Evolutionary conservation across 352 stramenopile genomes (phyloP).

Genomic region (Aphanomyces invadans): DNA sequence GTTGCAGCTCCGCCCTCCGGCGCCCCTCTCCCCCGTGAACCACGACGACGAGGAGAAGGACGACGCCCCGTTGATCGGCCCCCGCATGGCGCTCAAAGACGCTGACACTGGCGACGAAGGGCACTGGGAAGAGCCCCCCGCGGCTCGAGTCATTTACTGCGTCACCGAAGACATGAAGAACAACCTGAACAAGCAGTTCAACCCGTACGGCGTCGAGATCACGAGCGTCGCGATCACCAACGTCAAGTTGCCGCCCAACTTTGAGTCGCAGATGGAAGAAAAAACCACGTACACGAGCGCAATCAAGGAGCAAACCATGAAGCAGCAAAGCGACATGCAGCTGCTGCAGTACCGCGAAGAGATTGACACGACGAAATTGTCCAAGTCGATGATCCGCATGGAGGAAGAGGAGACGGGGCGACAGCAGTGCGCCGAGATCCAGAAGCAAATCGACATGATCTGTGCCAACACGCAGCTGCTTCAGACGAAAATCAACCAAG

Average conservation of each 20-base stretch:
- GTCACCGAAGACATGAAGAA: conserved; percentile 64
- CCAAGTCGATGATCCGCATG: conserved; percentile 45
- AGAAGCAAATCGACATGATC: conserved; percentile 46
- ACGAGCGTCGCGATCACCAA: conserved; percentile 68
- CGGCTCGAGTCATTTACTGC: conserved; percentile 33
- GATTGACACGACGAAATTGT: conserved; percentile 47
- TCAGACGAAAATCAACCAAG: conserved; percentile 37
- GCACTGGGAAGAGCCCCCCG: background rate
- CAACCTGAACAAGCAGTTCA: conserved; percentile 68
- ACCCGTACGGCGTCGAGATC: conserved; percentile 66
- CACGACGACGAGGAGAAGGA: conserved; percentile 4
- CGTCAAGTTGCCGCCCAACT: conserved; percentile 46
- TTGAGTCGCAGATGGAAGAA: conserved; percentile 60
- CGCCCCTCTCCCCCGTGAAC: conserved; percentile 14
- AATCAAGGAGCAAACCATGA: conserved; percentile 72
- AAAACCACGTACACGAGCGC: conserved; percentile 57
- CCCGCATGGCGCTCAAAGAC: conserved; percentile 21
- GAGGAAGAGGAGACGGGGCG: conserved; percentile 58
- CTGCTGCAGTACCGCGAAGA: conserved; percentile 53
- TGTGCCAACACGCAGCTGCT: conserved; percentile 34
- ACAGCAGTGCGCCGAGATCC: conserved; percentile 42
- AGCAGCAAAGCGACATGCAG: conserved; percentile 72
- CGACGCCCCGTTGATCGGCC: background rate
- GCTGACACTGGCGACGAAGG: conserved; percentile 29
- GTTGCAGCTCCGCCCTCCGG: conserved; percentile 29